Evolutionary conservation across 2,329 filamentous ascomycete genomes (phyloP), one percentile per base, ranked within the genome.

Genomic region (Endothia cerciana): DNA sequence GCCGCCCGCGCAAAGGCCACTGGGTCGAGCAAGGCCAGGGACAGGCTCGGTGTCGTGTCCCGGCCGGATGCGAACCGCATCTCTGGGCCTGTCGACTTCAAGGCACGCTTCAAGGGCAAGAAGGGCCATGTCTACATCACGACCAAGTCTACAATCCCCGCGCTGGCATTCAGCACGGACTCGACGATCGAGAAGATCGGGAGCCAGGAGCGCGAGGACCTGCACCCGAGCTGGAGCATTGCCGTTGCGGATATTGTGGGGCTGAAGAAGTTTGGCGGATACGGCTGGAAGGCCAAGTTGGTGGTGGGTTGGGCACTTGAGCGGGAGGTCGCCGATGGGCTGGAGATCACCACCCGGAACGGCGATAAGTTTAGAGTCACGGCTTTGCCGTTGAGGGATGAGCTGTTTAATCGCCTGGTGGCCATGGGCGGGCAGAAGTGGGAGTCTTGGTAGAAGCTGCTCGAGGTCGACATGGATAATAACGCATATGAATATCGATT

Each of bases 221-320:
- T 87, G 4, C 84, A 88, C 30, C 87, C 91, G 0, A 76, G 86
- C 0, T 96, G 91, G 86, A 89, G 85, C 6, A 81, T 95, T 0
- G 83, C 91, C 0, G 84, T 95, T 3, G 83, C 83, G 0, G 90
- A 94, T 19, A 89, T 96, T 56, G 79, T 76, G 60, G 91, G 94
- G 75, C 73, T 96, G 62, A 90, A 88, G 75, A 96, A 96, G 78
- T 80, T 94, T 1, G 92, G 92, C 4, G 92, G 92, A 0, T 81
- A 94, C 43, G 91, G 92, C 0, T 96, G 92, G 92, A 96, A 95
- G 78, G 88, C 88, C 1, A 94, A 93, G 79, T 78, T 95, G 60
- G 84, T 95, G 1, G 90, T 95, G 0, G 91, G 92, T 0, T 93
- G 92, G 91, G 89, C 90, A 0, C 83, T 92, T 72, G 85, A 87